Conservation (phyloP, 176 grass and related monocot species). For the Saccharum officinarum region DNA sequence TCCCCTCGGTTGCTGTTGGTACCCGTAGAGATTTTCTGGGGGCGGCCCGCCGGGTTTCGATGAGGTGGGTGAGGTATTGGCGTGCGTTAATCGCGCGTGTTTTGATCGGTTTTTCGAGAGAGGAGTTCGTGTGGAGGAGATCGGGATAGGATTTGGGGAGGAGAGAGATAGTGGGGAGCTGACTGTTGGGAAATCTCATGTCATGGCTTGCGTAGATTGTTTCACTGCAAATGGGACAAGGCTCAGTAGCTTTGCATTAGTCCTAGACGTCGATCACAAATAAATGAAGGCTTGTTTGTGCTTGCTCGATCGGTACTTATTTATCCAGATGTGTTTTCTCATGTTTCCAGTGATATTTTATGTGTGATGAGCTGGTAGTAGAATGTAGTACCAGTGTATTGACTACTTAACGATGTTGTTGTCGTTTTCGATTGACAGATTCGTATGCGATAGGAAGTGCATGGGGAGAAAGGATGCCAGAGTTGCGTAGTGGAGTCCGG, state of each 20-base stretch:
- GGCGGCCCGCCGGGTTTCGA: background rate
- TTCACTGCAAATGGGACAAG: background rate
- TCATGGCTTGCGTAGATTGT: background rate
- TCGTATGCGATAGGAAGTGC: slow-evolving; percentile 60
- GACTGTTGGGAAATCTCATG: slow-evolving; percentile 30
- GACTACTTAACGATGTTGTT: background rate
- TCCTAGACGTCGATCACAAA: background rate
- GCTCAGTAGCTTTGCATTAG: background rate
- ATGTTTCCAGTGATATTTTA: slow-evolving; percentile 26
- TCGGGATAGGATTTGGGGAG: slow-evolving; percentile 48
- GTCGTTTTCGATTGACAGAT: slow-evolving; percentile 32
- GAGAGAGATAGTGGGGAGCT: background rate
- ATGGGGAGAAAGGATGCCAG: slow-evolving; percentile 98
- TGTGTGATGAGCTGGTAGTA: slow-evolving; percentile 3
- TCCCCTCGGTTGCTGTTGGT: background rate
- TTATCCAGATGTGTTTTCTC: slow-evolving; percentile 23
- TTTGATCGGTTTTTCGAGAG: slow-evolving; percentile 24
- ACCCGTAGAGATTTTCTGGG: slow-evolving; percentile 24
- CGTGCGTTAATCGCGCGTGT: background rate
- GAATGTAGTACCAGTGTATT: slow-evolving; percentile 30
- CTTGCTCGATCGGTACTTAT: background rate
- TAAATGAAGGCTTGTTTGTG: slow-evolving; percentile 5
- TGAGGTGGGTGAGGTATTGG: background rate
- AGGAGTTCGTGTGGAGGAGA: slow-evolving; percentile 15
- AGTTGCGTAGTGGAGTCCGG: slow-evolving; percentile 89